Percentiles rank a stretch among this genome's conserved stretches.
These are phyloP conservation scores for Noccaea caerulescens DNA, from an alignment of 345 rosid species.

Conservation along the genomic window DNA sequence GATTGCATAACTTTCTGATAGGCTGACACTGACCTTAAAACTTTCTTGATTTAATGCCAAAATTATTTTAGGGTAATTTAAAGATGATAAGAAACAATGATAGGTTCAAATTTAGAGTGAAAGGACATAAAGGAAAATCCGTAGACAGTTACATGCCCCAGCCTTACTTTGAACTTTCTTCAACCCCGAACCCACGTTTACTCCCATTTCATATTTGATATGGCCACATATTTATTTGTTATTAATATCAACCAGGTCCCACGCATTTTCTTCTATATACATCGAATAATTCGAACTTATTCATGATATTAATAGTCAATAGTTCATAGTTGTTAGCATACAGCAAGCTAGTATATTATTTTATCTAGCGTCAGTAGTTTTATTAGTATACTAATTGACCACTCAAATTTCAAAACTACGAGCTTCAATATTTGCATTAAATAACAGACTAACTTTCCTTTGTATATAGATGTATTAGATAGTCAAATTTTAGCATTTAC, in stretches of 20 bases:
- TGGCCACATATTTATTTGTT: constrained; percentile 11
- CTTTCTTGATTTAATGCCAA: too few relatives aligned
- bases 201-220: neutral
- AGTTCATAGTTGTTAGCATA: neutral
- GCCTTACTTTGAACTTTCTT: neutral
- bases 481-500: too few relatives aligned
- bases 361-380: neutral
- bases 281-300: neutral
- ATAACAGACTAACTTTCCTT: too few relatives aligned
- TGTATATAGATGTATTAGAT: too few relatives aligned
- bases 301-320: neutral
- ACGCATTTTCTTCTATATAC: neutral
- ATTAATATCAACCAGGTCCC: neutral
- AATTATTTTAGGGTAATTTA: too few relatives aligned
- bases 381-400: neutral
- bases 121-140: neutral
- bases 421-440: too few relatives aligned
- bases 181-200: constrained; percentile 33
- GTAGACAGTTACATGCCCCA: constrained; percentile 8
- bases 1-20: neutral
- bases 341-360: neutral
- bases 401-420: neutral
- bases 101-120: neutral
- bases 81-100: constrained; percentile 27
- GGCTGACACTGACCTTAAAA: too few relatives aligned